Evolutionary conservation across 495 filamentous ascomycete genomes (phyloP).

Genomic region (Terfezia claveryi): DNA sequence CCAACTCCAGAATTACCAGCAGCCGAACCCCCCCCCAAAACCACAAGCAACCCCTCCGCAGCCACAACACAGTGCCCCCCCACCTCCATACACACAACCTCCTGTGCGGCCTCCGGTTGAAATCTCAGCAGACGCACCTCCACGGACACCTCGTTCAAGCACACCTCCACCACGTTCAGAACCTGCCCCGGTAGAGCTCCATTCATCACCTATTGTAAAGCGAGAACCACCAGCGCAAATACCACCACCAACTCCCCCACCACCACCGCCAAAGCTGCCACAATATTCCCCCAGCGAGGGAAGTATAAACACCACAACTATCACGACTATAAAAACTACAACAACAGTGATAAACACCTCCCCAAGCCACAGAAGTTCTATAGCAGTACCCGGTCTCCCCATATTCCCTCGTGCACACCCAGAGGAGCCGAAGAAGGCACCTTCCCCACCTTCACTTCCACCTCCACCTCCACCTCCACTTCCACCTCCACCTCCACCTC

Average conservation of each 20-base stretch:
- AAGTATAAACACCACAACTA: no score
- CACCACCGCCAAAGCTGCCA: background rate
- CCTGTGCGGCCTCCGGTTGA: background rate
- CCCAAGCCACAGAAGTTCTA: no score
- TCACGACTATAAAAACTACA: no score
- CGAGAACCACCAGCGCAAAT: background rate
- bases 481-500: background rate
- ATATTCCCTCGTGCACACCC: no score
- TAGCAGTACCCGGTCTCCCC: no score
- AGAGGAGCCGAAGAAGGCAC: background rate
- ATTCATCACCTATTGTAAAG: background rate
- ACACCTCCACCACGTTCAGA: no score
- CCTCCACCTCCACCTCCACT: background rate
- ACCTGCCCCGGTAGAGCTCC: no score
- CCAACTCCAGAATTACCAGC: background rate
- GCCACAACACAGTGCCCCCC: background rate
- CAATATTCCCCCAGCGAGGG: background rate
- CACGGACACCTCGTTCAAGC: no score
- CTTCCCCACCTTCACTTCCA: background rate
- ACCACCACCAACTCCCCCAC: background rate
- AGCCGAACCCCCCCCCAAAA: background rate
- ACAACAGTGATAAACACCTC: no score
- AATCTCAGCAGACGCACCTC: background rate
- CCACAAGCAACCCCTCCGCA: conserved; percentile 1
- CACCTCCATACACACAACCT: background rate